Evolutionary conservation across 1,139 yeast genomes (phyloP).

Genomic region (Debaryomyces nepalensis): DNA sequence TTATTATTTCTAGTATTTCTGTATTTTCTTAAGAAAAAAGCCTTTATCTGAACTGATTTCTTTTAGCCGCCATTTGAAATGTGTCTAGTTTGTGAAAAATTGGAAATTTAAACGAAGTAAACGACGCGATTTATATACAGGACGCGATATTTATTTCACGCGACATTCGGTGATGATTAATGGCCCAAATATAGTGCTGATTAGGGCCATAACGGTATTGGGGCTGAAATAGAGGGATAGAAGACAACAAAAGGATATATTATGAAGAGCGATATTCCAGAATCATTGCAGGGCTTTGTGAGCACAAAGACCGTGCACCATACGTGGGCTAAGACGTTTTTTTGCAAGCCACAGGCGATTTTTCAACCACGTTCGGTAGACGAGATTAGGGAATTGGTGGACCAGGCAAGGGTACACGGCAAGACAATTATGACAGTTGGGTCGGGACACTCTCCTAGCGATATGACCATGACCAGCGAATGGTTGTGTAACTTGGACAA

Average conservation of each 20-base stretch:
- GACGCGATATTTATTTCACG: not conserved
- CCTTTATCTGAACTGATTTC: not conserved
- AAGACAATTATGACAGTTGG: slow-evolving; percentile 87
- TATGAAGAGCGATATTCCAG: slow-evolving; percentile 29
- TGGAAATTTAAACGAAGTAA: slow-evolving; percentile 8
- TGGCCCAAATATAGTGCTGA: not conserved
- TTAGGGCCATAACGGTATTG: not conserved
- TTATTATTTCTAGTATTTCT: slow-evolving; percentile 8
- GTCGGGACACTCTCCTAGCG: slow-evolving; percentile 95
- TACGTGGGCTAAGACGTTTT: slow-evolving; percentile 94
- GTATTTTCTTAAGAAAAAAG: not conserved
- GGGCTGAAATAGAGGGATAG: not conserved
- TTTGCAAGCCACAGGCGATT: slow-evolving; percentile 73
- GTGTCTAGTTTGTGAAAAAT: slow-evolving; percentile 5
- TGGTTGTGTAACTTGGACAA: slow-evolving; percentile 91
- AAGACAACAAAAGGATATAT: not conserved
- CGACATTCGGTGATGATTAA: slow-evolving; percentile 1
- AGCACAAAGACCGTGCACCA: slow-evolving; percentile 52
- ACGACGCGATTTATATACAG: slow-evolving; percentile 6
- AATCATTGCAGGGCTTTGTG: slow-evolving; percentile 35
- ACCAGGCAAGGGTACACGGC: slow-evolving; percentile 59
- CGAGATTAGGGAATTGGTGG: slow-evolving; percentile 67
- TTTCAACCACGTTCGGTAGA: slow-evolving; percentile 74
- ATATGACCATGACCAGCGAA: slow-evolving; percentile 82
- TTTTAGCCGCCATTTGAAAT: slow-evolving; percentile 9